Conservation (phyloP, 2,329 filamentous ascomycete genomes). For the Diaporthe citrichinensis region DNA sequence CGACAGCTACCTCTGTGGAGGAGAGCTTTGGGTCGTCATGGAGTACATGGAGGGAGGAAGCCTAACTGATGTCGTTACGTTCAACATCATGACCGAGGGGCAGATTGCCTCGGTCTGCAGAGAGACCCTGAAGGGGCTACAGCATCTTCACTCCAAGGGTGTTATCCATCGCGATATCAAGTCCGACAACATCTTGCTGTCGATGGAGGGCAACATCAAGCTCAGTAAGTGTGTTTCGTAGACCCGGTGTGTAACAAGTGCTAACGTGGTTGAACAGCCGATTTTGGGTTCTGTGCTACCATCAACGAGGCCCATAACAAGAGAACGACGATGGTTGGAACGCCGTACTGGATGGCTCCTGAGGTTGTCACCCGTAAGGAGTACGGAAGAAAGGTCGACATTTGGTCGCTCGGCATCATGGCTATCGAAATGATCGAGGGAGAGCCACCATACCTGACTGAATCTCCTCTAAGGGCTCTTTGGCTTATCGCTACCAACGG, state of each 20-base stretch:
- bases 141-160: slow-evolving; percentile 96
- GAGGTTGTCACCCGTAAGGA: slow-evolving; percentile 98
- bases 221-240: slow-evolving; percentile 76
- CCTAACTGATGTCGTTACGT: slow-evolving; percentile 97
- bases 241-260: neutral
- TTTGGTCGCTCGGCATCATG: slow-evolving; percentile 99
- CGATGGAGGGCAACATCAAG: slow-evolving; percentile 96
- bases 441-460: slow-evolving; percentile 95
- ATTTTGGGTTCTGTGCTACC: slow-evolving; percentile 98
- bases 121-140: slow-evolving; percentile 91
- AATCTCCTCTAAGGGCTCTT: slow-evolving; percentile 91
- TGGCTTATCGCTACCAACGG: slow-evolving; percentile 98
- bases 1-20: slow-evolving; percentile 91
- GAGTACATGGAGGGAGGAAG: slow-evolving; percentile 99
- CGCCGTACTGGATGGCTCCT: slow-evolving; percentile 99
- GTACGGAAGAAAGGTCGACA: slow-evolving; percentile 98
- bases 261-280: slow-evolving; percentile 68
- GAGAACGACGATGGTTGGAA: slow-evolving; percentile 98
- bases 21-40: slow-evolving; percentile 99
- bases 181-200: slow-evolving; percentile 96
- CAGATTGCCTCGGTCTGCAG: slow-evolving; percentile 97
- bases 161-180: slow-evolving; percentile 99
- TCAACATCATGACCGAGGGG: slow-evolving; percentile 98
- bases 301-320: slow-evolving; percentile 98
- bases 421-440: slow-evolving; percentile 99